A percentile compares a stretch with the other conserved stretches of the same genome.
These are phyloP conservation scores for Stagonosporopsis rhizophila DNA, from an alignment of 2,329 filamentous ascomycete species.

Conservation along the genomic window DNA sequence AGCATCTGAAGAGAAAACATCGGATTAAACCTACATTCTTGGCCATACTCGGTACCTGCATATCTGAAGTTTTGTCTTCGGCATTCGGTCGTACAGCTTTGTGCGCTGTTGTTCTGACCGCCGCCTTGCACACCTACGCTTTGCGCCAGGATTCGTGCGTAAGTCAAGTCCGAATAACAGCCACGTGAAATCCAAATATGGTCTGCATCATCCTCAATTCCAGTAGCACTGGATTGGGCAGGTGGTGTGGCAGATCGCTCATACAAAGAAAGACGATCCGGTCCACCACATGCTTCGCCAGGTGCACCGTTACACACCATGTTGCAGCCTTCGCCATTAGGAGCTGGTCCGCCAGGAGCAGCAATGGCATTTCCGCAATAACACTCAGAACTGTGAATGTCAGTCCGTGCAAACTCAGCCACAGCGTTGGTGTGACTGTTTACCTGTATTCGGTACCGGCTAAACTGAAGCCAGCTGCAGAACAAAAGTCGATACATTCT, in stretches of 20 bases:
- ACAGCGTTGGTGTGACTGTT: slow-evolving; percentile 23
- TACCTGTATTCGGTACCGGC: slow-evolving; percentile 45
- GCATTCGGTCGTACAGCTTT: slow-evolving; percentile 23
- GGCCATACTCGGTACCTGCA: slow-evolving; percentile 18
- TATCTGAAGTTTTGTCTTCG: slow-evolving; percentile 9
- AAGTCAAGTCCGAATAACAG: slow-evolving; percentile 18
- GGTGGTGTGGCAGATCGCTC: slow-evolving; percentile 2
- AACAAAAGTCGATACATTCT: slow-evolving; percentile 40
- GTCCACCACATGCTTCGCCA: slow-evolving; percentile 36
- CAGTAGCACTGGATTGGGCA: neutral
- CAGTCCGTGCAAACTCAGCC: neutral
- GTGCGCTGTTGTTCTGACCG: slow-evolving; percentile 17
- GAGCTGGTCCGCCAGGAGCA: slow-evolving; percentile 20
- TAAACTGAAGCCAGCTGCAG: slow-evolving; percentile 32
- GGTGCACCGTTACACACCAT: slow-evolving; percentile 36
- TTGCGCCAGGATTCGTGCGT: slow-evolving; percentile 14
- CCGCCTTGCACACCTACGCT: slow-evolving; percentile 12
- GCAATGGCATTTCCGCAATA: slow-evolving; percentile 38
- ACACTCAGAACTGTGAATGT: slow-evolving; percentile 14
- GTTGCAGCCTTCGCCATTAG: slow-evolving; percentile 26
- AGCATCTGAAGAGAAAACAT: neutral
- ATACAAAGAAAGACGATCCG: slow-evolving; percentile 29
- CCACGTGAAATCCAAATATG: slow-evolving; percentile 13
- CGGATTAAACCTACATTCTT: slow-evolving; percentile 9
- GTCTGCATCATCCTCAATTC: slow-evolving; percentile 1